Evolutionary conservation across 345 rosid species (phyloP).

Genomic region (Gynandropsis gynandra): DNA sequence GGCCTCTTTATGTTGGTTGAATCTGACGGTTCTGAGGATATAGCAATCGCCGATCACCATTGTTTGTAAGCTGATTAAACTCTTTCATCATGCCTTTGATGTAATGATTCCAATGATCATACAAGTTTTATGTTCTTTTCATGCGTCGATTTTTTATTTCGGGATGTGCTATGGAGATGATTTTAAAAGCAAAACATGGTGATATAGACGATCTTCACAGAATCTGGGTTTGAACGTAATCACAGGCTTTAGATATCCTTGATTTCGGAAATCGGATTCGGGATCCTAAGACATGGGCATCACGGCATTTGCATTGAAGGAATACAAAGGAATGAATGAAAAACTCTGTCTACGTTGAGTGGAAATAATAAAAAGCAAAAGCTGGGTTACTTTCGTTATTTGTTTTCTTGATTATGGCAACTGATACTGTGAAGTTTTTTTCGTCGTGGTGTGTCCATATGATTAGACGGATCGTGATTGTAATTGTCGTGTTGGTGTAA

Average conservation of each 20-base stretch:
- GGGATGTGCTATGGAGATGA: no score
- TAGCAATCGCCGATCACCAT: not conserved
- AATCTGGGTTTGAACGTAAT: slow-evolving; percentile 7
- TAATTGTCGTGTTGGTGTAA: not conserved
- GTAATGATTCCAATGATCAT: slow-evolving; percentile 1
- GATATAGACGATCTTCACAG: slow-evolving; percentile 9
- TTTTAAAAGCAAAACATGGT: no score
- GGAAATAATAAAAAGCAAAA: slow-evolving; percentile 2
- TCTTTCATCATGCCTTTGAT: not conserved
- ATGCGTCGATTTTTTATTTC: no score
- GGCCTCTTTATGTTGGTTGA: slow-evolving; percentile 1
- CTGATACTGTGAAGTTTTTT: not conserved
- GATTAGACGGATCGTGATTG: slow-evolving; percentile 1
- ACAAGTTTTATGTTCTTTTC: not conserved
- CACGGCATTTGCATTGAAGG: slow-evolving; percentile 15
- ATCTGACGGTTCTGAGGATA: not conserved
- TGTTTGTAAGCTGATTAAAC: slow-evolving; percentile 11
- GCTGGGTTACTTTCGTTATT: not conserved
- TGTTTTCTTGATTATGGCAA: not conserved
- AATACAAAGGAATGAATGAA: slow-evolving; percentile 6
- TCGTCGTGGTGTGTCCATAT: not conserved
- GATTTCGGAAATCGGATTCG: not conserved
- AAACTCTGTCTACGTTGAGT: slow-evolving; percentile 13
- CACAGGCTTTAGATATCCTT: slow-evolving; percentile 1
- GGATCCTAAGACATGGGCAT: slow-evolving; percentile 6